Evolutionary conservation across 2,329 filamentous ascomycete genomes (phyloP), one percentile per base, ranked within the genome.

Genomic region (Xylariales sp.): DNA sequence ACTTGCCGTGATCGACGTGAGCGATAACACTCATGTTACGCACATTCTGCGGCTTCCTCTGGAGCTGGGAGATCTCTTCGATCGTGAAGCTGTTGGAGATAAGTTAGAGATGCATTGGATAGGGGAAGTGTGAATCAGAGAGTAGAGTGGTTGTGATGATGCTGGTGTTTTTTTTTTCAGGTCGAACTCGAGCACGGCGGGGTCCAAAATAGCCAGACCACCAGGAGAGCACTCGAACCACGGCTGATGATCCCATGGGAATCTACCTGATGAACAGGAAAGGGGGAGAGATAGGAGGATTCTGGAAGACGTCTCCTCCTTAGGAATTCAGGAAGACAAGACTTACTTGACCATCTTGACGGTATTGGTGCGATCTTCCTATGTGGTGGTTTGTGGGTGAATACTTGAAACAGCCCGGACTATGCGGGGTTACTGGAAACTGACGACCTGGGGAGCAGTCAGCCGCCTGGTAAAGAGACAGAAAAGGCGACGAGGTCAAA

Each of bases 21-120:
- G 93, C 93, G 88, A 97, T 97, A 70, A 98, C 93, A 76, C 89
- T 96, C 91, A 96, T 97, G 83, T 97, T 97, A 72, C 78, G 76
- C 67, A 83, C 78, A 69, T 84, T 83, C 65, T 67, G 75, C 56
- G 85, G 82, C 37, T 37, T 19, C 21, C 19, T 79, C 81, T 85
- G 85, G 66, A 85, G 70, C 60, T 47, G 56, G 69, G 84, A 83
- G 69, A 89, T 86, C 81, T 88, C 90, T 69, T 97, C 91, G 74
- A 96, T 84, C 65, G 93, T 97, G 84, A 97, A 97, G 84, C 90
- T 96, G n/a, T n/a, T n/a, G n/a, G n/a, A n/a, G n/a, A n/a, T n/a
- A n/a, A n/a, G n/a, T n/a, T n/a, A n/a, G n/a, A n/a, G n/a, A n/a
- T n/a, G n/a, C n/a, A n/a, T n/a, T n/a, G n/a, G n/a, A n/a, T n/a